Base-by-base conservation (phyloP, 1,284 basidiomycete species). In the Rhodotorula sp. region DNA sequence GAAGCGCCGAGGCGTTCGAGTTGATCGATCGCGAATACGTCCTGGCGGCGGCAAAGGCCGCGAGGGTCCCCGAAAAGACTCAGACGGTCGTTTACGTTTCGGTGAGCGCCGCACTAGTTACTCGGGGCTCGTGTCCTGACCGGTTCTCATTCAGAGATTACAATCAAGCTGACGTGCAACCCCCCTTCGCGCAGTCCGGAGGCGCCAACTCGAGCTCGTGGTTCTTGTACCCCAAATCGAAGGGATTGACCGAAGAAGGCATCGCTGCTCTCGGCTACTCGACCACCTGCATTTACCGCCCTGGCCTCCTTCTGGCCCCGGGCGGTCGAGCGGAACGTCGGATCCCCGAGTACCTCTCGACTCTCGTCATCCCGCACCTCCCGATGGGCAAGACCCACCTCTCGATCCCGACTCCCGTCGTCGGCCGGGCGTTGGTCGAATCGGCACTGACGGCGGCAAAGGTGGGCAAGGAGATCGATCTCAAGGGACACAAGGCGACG, bases 1-100 rank as follows among this genome's bases (percentile, higher is more conserved):
- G 89, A 3, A 85, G 87, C 71, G 85, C 86, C 2, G 85, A 84
- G 31, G 84, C 84, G 4, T 92, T 91, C 70, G 87, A 89, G 79
- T 88, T 86, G 81, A 91, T 92, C 74, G 91, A 92, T 77, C 83
- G 88, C 78, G 88, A 89, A 78, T 91, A 91, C 78, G 90, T 91
- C 29, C 78, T 92, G 52, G 86, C 87, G 60, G 87, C 88, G 14
- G 90, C 89, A 14, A 83, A 85, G 61, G 87, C 86, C 20, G 89
- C 90, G 4, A 87, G 85, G 75, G 79, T 82, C 15, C 81, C 85
- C 29, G 84, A 84, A 68, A 80, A 84, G 15, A 57, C 81, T 5
- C 89, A 91, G 74, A 85, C 86, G 1, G 73, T 91, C 16, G 83
- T 92, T 16, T 92, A 92, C 79, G 80, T 89, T 68, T 91, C 90